A percentile compares a stretch with the other conserved stretches of the same genome.
phyloP scores from a whole-genome alignment of 257 asterid genomes.

The Verbascum thapsus region DNA sequence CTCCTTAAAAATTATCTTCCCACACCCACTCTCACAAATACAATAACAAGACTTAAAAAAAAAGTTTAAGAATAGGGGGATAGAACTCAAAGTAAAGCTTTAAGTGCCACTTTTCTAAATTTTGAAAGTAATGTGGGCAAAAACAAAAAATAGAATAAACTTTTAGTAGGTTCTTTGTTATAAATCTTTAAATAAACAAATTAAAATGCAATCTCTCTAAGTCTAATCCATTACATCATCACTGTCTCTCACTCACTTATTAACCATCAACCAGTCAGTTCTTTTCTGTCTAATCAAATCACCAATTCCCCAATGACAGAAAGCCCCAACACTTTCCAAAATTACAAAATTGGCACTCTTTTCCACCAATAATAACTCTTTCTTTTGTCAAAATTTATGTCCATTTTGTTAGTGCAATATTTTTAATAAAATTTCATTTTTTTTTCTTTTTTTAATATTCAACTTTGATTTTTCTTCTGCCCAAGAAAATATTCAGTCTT shows the following conservation, averaged over 20 bases:
- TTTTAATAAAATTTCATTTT: no score
- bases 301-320: slow-evolving; percentile 29
- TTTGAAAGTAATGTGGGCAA: background rate
- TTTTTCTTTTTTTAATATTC: background rate
- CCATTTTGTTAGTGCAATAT: background rate
- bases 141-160: slow-evolving; percentile 20
- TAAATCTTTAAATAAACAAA: no score
- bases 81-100: background rate
- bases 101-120: slow-evolving; percentile 3
- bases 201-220: slow-evolving; percentile 19
- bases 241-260: slow-evolving; percentile 5
- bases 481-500: slow-evolving; percentile 22
- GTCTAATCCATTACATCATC: slow-evolving; percentile 35
- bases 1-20: background rate
- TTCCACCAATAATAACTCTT: no score
- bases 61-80: background rate
- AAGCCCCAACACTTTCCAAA: background rate
- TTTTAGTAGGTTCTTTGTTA: no score
- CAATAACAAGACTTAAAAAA: no score
- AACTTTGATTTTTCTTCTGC: background rate
- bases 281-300: slow-evolving; percentile 19
- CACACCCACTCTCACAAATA: background rate
- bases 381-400: no score
- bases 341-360: background rate
- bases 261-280: slow-evolving; percentile 31